Base-by-base conservation (phyloP, 805 yeast species). In the Cephaloascus fragrans region DNA sequence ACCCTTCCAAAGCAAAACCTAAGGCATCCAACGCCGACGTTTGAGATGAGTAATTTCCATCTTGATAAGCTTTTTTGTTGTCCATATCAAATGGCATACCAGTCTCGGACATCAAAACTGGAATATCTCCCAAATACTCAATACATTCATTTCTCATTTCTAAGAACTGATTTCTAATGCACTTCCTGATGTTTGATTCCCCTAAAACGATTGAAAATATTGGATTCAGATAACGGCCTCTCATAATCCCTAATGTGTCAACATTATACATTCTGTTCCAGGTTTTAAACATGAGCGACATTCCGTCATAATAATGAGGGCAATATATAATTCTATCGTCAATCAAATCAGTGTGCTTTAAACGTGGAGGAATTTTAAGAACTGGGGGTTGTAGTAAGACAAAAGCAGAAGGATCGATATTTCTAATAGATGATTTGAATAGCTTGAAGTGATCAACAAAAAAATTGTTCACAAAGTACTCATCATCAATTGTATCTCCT, bases 61-160 rank as follows among this genome's bases (percentile, higher is more conserved):
- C 67, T 1, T 57, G 55, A 52, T 75, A 90, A 0, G 96, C 83
- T 36, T 61, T 65, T 52, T 83, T 85, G 42, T 75, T 69, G 57
- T 90, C 89, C 96, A 90, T 85, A 56, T 93, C 96, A 56, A 82
- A 86, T 3, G 98, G 97, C 81, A 90, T 86, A 4, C 98, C 98
- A n/a, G 90, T 88, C 57, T 90, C 98, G 1, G 95, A 76, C 70
- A 93, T 79, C 18, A 90, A 60, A 8, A 83, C 72, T 0, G 97
- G 96, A 8, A 87, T 67, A 8, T 56, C 37, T 3, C 97, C 97
- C 29, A 89, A 57, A 23, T 71, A 55, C 3, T 68, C 69, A 4
- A 61, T 53, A 3, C 87, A 77, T 53, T 93, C 97, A 17, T 55
- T 51, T 39, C 69, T 72, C 63, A 90, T 72, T 41, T 73, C 81